Evolutionary conservation across 306 rosid genomes (phyloP), one percentile per base, ranked within the genome.

Genomic region (Medicago lupulina): DNA sequence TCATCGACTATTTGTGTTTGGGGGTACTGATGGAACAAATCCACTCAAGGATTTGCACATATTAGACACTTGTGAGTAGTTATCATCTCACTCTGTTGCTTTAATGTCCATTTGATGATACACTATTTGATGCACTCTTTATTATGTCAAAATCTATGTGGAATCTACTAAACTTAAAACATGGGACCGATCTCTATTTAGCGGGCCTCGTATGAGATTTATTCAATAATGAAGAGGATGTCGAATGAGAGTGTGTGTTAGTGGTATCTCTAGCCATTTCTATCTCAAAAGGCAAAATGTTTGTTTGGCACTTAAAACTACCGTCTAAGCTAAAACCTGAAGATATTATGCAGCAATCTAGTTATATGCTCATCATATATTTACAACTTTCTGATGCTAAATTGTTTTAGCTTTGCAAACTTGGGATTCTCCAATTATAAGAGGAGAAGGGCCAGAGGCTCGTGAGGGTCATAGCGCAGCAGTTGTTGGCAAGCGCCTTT

Each of bases 381-480:
- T 57, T 21, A 47, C 50, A 38, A 62, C 61, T 53, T 18, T 17
- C 25, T 82, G 67, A 66, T 74, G 75, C 49, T 59, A 23, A 65
- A 81, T 83, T 70, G 39, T 80, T 61, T 63, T 59, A 96, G 99
- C 94, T 69, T 58, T 79, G 60, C 90, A 90, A 78, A 89, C 96
- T 1, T 96, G 99, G 99, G 80, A 86, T 39, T 85, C 82, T 81
- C 99, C 98, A 58, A 82, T 74, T 77, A 38, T 92, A 75, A 82
- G 97, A 84, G 99, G 99, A 9, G 94, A 92, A 23, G 97, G 97
- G 46, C 99, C 99, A 16, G 91, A 88, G 80, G 96, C 98, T 60
- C 93, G 98, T 1, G 99, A 96, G 82, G 99, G 99, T 85, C 99
- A 96, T 81, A 86, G 91, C 14, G 92, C 97, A 51, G 93, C 99